Conservation (phyloP, 768 basidiomycete genomes). For the Antrodiella citrinella region DNA sequence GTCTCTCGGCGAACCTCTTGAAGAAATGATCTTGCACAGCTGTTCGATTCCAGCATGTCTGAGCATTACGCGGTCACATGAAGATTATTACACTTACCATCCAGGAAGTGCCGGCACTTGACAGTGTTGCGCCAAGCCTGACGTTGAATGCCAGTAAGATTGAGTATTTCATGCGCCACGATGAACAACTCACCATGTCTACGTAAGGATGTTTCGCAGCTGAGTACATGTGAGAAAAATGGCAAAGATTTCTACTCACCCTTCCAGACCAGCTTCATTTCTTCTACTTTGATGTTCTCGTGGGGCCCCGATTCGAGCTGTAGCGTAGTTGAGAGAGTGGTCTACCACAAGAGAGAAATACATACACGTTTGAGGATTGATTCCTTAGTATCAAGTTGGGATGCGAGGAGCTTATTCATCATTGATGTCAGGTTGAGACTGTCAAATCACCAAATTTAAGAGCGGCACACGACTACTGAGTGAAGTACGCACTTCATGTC, state of each 20-base stretch:
- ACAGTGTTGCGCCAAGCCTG: neutral
- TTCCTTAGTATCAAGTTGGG: neutral
- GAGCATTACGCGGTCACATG: neutral
- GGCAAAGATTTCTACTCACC: neutral
- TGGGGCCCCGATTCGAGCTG: neutral
- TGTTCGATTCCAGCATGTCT: neutral
- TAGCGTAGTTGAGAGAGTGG: neutral
- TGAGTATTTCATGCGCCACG: too few relatives aligned
- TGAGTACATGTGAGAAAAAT: neutral
- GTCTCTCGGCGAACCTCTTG: neutral
- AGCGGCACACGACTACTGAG: too few relatives aligned
- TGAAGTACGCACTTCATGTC: neutral
- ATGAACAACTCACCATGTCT: too few relatives aligned
- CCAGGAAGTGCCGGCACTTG: neutral
- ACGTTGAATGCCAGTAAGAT: too few relatives aligned
- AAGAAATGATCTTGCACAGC: neutral
- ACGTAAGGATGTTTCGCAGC: too few relatives aligned
- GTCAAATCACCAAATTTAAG: too few relatives aligned
- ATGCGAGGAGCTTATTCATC: too few relatives aligned
- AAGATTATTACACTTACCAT: neutral
- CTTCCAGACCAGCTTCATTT: neutral
- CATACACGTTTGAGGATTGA: neutral
- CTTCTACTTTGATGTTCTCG: neutral
- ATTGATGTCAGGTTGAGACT: neutral
- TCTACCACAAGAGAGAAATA: too few relatives aligned